Evolutionary conservation across 2,329 filamentous ascomycete species (phyloP), one percentile per base, ranked within the genome.

Genomic region (Emergomyces africanus): DNA sequence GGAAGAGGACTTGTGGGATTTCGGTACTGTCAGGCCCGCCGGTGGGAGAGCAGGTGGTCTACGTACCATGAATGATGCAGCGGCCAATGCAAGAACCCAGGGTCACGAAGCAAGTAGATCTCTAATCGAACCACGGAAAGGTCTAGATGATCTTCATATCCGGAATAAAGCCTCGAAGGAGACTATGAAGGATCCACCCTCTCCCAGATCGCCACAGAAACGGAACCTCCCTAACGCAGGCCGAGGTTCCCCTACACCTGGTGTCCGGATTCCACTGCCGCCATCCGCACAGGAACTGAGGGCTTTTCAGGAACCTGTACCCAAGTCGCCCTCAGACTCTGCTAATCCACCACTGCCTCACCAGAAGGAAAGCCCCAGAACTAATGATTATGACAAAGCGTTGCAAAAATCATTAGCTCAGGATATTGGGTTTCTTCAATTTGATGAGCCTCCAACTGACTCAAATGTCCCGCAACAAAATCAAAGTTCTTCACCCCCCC

Each of bases 1-100:
- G 60, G 81, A 87, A 39, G 89, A 96, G 70, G 94, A 97, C 71
- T 83, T 97, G 70, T 99, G 94, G 94, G 94, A 99, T 72, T 99
- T 99, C 77, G 94, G 94, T 49, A 99, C 94, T 0, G 89, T 99
- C 57, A 83, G 91, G 59, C 85, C 95, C 5, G 85, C 86, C n/a
- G 83, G 81, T 37, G 81, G 83, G 33, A 84, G 85, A 61, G 80
- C 79, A 35, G 69, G 82, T 51, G 86, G 86, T 2, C 76, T 89
- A 54, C 81, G 87, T 65, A 79, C 84, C 0, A 84, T 96, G 84
- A 90, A 89, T 64, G 89, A 91, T 61, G 86, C 87, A 37, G 87
- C 86, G 14, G 85, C 88, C 20, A 96, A 96, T 70, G 83, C 87
- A 20, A 82, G 90, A 60, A 80, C 82, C 39, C 77, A 83, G 14